These are phyloP conservation scores for Picea mariana DNA, from an alignment of 83 land plant genomes.

Conservation along the genomic window DNA sequence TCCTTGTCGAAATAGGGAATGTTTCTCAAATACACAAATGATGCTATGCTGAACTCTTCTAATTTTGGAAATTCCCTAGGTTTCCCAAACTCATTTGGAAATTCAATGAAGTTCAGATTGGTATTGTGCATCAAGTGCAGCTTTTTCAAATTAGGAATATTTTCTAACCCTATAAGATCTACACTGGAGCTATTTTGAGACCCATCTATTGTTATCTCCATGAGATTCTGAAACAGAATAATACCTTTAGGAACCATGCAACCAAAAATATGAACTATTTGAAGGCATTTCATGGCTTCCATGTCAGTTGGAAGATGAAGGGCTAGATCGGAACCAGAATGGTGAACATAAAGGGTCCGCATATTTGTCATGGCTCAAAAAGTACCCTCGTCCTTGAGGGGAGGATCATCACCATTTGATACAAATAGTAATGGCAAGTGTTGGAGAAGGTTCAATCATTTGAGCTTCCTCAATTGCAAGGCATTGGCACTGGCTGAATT, in stretches of 20 bases:
- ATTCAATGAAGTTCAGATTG: background rate
- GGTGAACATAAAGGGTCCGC: no score
- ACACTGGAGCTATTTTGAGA: background rate
- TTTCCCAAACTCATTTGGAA: background rate
- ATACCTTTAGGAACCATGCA: background rate
- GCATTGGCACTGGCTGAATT: background rate
- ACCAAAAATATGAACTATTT: background rate
- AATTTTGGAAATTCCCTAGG: no score
- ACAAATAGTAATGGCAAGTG: no score
- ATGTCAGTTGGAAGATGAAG: background rate
- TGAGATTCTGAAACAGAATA: no score
- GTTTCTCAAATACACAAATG: no score
- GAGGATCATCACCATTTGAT: no score
- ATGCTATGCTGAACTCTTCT: no score
- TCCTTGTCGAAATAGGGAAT: no score
- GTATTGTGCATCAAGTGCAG: background rate
- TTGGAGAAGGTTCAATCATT: background rate
- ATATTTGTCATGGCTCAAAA: no score
- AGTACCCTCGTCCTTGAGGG: no score
- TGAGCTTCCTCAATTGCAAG: background rate
- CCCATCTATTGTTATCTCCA: background rate
- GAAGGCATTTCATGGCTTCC: background rate
- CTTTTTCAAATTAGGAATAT: background rate
- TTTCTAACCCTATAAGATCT: background rate
- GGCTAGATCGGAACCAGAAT: background rate